Base-by-base conservation (phyloP, 2,329 filamentous ascomycete species). In the Pyrenophora tritici-repentis region DNA sequence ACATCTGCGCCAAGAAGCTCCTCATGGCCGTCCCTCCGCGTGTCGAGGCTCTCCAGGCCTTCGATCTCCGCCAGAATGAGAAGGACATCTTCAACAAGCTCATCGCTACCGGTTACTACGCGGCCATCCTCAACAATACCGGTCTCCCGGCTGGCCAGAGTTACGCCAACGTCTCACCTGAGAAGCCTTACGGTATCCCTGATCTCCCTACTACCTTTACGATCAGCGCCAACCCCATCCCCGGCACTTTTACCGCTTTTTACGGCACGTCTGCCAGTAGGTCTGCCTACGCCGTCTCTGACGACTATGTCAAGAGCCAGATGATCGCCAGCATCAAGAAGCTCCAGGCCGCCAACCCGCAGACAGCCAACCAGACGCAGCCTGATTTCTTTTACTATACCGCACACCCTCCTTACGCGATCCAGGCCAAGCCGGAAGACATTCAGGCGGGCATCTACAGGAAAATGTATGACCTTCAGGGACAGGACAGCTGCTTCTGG, bases 1-100 rank as follows among this genome's bases (percentile, higher is more conserved):
- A 61, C 48, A 62, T 81, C 36, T 50, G 65, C 37, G 75, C 75
- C 3, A 72, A 72, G 31, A 74, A 76, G 43, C 57, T 81, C 1
- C 54, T 81, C 9, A 65, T 76, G 14, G 63, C 76, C n/a, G 71
- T 76, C 7, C 78, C 78, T 0, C 78, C 75, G 2, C 67, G 65
- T 24, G 37, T 73, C 3, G 55, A 70, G 0, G 73, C 70, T 41
- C 63, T 80, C 4, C 4, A 46, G 0, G 61, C 58, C 0, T 76
- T 78, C 51, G 74, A 75, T 47, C 63, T 80, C 5, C 62, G 58
- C 31, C 1, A 40, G 0, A 33, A 56, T 0, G 79, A 82, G 47
- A 42, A 14, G 1, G 17, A 35, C 0, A 24, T 79, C 3, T 79
- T 81, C 45, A 14, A 47, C 2, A 67, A 76, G 47, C 76, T 77